Percentiles rank a stretch among this genome's conserved stretches.
Evolutionary conservation across 257 asterid species (phyloP).

Genomic region (Craterostigma plantagineum): DNA sequence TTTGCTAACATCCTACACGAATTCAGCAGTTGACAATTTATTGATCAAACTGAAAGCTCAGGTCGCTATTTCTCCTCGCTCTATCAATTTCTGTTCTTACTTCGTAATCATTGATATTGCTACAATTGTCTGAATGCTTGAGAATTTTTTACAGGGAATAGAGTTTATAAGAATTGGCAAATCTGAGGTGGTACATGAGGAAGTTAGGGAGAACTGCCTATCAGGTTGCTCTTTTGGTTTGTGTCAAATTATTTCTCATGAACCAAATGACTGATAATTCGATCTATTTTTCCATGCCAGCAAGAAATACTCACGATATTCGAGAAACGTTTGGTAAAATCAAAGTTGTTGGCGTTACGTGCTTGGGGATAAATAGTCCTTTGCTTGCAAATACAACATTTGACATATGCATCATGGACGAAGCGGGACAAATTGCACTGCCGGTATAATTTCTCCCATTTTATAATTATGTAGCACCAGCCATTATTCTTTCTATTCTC

Average conservation of each 20-base stretch:
- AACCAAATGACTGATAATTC: slow-evolving; percentile 4
- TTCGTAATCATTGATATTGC: too few relatives aligned
- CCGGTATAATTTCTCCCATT: slow-evolving; percentile 30
- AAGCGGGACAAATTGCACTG: slow-evolving; percentile 93
- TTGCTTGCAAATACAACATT: slow-evolving; percentile 69
- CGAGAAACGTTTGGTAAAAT: slow-evolving; percentile 42
- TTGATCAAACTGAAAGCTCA: slow-evolving; percentile 30
- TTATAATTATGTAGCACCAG: too few relatives aligned
- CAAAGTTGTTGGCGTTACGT: slow-evolving; percentile 82
- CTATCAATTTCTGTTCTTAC: too few relatives aligned
- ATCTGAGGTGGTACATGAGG: slow-evolving; percentile 70
- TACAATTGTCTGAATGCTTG: slow-evolving; percentile 6
- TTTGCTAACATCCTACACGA: slow-evolving; percentile 97
- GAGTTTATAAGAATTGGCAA: slow-evolving; percentile 89
- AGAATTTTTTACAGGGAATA: slow-evolving; percentile 41
- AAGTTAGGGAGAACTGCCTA: slow-evolving; percentile 57
- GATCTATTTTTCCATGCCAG: slow-evolving; percentile 24
- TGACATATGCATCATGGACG: slow-evolving; percentile 97
- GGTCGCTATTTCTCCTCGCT: background rate
- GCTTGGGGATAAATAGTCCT: slow-evolving; percentile 89
- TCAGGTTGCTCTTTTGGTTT: slow-evolving; percentile 32
- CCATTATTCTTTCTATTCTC: background rate
- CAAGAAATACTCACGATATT: slow-evolving; percentile 41
- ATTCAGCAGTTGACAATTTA: slow-evolving; percentile 88
- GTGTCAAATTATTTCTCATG: slow-evolving; percentile 7